Evolutionary conservation across 768 basidiomycete genomes (phyloP), one percentile per base, ranked within the genome.

Genomic region (Tylopilus subfusipes): DNA sequence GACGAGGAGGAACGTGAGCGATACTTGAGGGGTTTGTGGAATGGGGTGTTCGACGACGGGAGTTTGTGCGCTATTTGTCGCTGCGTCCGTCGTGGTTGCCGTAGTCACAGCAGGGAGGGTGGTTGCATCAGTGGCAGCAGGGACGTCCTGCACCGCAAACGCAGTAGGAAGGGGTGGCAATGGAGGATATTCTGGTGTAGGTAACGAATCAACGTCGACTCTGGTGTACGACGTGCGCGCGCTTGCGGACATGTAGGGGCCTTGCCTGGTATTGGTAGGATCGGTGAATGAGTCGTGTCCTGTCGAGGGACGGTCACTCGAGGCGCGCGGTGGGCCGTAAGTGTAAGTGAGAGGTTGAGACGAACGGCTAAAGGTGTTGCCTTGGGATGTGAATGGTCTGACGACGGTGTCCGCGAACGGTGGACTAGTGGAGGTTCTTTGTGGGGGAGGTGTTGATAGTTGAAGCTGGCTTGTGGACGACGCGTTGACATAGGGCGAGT

Each of bases 1-100:
- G 25, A 90, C 79, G 47, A 90, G 76, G 42, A 92, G 74, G 68
- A 92, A 90, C 0, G 86, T 88, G 40, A 92, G 63, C 24, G 78
- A 77, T 3, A 81, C 79, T 67, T 86, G 84, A 0, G 85, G 84
- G 8, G 76, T 81, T 59, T 83, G 84, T 5, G 85, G 86, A 1
- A 83, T 70, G 50, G 34, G 40, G 5, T 49, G 44, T 7, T 67
- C 57, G 13, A 34, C 24, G 25, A 30, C 9, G 16, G 12, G 43
- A 16, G 30, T 29, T 42, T 53, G 61, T 52, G 62, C 33, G 12
- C 25, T 39, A 19, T 31, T 50, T n/a, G 46, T n/a, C 0, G 40
- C 42, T 31, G 42, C 25, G 13, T 42, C 52, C 21, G 31, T 57
- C 48, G 31, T 44, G 12, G 39, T 40, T 34, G 46, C 11, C 14